A percentile compares a stretch with the other conserved stretches of the same genome.
These are phyloP conservation scores for Tardiomyces digboiensis DNA, from an alignment of 1,139 yeast species.

Conservation along the genomic window DNA sequence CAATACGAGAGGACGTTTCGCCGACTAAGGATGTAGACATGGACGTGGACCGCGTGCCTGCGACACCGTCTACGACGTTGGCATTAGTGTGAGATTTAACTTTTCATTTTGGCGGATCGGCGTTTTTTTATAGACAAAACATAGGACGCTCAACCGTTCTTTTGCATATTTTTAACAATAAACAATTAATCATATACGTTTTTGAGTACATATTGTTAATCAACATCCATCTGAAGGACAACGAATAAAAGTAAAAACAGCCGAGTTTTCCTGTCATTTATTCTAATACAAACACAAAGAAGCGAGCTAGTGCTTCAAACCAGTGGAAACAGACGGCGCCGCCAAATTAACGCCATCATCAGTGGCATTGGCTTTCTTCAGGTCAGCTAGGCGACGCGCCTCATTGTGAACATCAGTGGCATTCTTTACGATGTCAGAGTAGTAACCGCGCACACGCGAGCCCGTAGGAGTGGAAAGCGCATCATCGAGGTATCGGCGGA, in stretches of 20 bases:
- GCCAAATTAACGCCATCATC: not conserved
- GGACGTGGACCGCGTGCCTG: not conserved
- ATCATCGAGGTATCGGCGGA: conserved; percentile 41
- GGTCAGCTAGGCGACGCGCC: conserved; percentile 58
- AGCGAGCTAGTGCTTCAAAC: too few species aligned
- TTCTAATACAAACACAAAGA: too few species aligned
- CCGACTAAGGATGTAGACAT: not conserved
- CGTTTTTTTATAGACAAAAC: too few species aligned
- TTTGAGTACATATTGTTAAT: too few species aligned
- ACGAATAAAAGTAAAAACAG: too few species aligned
- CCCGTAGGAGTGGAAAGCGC: conserved; percentile 38
- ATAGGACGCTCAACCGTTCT: conserved; percentile 1
- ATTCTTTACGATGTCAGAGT: conserved; percentile 44
- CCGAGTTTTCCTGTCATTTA: too few species aligned
- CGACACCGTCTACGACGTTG: not conserved
- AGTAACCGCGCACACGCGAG: conserved; percentile 41
- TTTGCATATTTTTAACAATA: too few species aligned
- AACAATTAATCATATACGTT: too few species aligned
- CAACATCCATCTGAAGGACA: too few species aligned
- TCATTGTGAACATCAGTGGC: conserved; percentile 60
- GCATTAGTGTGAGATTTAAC: too few species aligned
- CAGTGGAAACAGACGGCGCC: too few species aligned
- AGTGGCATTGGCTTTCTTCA: conserved; percentile 33
- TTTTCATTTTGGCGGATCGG: too few species aligned
- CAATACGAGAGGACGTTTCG: not conserved